Evolutionary conservation across 2,329 filamentous ascomycete species (phyloP), one percentile per base, ranked within the genome.

Genomic region (Pseudocercospora eumusae): DNA sequence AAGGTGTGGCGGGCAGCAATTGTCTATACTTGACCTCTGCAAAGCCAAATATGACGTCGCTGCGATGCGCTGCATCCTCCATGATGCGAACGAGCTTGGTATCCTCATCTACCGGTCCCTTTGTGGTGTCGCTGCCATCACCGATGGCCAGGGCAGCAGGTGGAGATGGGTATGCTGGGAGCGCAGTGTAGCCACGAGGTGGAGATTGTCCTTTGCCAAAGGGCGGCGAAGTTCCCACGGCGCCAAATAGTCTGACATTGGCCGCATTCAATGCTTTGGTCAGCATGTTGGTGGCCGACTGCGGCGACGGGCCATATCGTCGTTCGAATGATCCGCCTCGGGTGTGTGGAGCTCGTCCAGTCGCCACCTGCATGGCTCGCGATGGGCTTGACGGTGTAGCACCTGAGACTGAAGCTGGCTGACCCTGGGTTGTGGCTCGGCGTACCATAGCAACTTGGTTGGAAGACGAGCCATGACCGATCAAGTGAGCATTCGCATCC

Each of bases 11-110:
- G 2, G 95, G 95, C 55, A 97, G 86, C n/a, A 99, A 84, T 76
- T 99, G 95, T 76, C 96, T 95, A 78, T 96, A 97, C 77, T 99
- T 99, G 73, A 99, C 93, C 78, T 99, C 93, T 5, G 95, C 95
- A 76, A 99, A 98, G 2, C 93, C 93, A 75, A 93, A 99, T 2
- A 99, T 93, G 50, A 97, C 95, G 75, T 99, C 93, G 73, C 93
- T 97, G 42, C 93, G 85, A 31, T 92, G 95, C 1, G 95, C 95
- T 66, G 91, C 89, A 70, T 98, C 93, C 75, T 99, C 93, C 61
- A 98, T 92, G 49, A 86, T 84, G 71, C 92, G 89, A 2, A 93
- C 87, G 44, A 90, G 87, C 66, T 85, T 86, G 15, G 84, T 82
- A 73, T 98, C 95, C 72, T 97, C 93, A 66, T 97, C 92, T 20